Base-by-base conservation (phyloP, 1,139 yeast genomes). In the Arxiozyma slooffiae region DNA sequence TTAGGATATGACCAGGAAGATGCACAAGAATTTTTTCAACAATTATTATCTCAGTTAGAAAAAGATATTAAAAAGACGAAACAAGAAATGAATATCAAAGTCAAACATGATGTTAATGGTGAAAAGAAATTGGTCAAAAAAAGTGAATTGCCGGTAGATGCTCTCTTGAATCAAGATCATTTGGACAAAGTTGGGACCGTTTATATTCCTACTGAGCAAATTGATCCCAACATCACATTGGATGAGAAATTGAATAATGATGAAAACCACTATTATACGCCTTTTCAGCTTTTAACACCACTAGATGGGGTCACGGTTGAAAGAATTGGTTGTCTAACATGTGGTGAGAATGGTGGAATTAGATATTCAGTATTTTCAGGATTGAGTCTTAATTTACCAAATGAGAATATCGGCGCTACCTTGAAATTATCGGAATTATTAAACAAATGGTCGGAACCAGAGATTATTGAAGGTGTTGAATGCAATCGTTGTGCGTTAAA, bases 261-360 rank as follows among this genome's bases (percentile, higher is more conserved):
- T 11, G 43, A 48, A 11, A 74, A 75, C 55, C 76, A 74, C 23
- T 71, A 69, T 53, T 65, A 52, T 41, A 57, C 68, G 2, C 81
- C 83, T 1, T 73, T 79, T 55, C 77, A 79, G 51, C 68, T 86
- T 49, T 66, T 88, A 3, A 88, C 96, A 0, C 97, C 97, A 0
- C 89, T 89, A 20, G 97, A 89, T 70, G 97, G 97, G 3, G 71
- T 85, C 3, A 79, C 84, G 24, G 92, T 87, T 1, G 95, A 86
- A 61, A 75, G 96, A 61, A 88, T 89, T 50, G 96, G 96, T 0
- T 89, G 97, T 66, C 74, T 86, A 47, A 75, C 77, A 18, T 89
- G 97, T 73, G 96, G 96, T 52, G 97, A 89, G 63, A 86, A 82
- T 66, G 96, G 96, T 48, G 97, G 97, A 1, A 82, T 89, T 24